These are phyloP conservation scores for Monilinia aucupariae DNA, from an alignment of 2,329 filamentous ascomycete genomes.

Conservation along the genomic window DNA sequence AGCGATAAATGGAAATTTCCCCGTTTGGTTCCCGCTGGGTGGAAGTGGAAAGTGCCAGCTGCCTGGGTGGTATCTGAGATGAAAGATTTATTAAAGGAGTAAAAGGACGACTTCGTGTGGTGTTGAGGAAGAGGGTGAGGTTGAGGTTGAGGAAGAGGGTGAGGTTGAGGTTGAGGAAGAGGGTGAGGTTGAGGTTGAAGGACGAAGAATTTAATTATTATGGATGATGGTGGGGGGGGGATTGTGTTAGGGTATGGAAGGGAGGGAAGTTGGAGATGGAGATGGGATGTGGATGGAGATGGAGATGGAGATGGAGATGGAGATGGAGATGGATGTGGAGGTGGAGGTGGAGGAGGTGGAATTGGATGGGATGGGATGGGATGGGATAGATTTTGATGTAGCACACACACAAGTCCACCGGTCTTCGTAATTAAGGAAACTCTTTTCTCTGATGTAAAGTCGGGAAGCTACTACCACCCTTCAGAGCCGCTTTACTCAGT, in stretches of 20 bases:
- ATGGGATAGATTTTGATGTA: neutral
- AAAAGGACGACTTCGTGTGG: neutral
- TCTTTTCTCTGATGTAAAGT: neutral
- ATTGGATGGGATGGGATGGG: no score
- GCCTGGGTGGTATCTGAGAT: neutral
- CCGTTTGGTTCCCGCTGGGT: slow-evolving; percentile 19
- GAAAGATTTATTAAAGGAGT: no score
- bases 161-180: no score
- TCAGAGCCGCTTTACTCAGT: neutral
- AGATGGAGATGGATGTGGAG: no score
- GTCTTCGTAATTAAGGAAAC: no score
- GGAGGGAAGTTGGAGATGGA: neutral
- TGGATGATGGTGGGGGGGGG: slow-evolving; percentile 15
- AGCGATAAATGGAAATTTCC: slow-evolving; percentile 4
- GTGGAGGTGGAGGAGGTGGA: no score
- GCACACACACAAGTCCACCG: no score
- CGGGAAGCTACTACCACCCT: neutral
- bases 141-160: no score
- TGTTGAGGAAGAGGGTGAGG: no score
- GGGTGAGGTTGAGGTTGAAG: neutral
- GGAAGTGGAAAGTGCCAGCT: slow-evolving; percentile 22
- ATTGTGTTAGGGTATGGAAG: neutral
- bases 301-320: no score
- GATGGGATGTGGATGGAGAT: no score
- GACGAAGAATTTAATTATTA: slow-evolving; percentile 7